Conservation (phyloP, 805 yeast genomes). For the Metschnikowia baotianmanensis region DNA sequence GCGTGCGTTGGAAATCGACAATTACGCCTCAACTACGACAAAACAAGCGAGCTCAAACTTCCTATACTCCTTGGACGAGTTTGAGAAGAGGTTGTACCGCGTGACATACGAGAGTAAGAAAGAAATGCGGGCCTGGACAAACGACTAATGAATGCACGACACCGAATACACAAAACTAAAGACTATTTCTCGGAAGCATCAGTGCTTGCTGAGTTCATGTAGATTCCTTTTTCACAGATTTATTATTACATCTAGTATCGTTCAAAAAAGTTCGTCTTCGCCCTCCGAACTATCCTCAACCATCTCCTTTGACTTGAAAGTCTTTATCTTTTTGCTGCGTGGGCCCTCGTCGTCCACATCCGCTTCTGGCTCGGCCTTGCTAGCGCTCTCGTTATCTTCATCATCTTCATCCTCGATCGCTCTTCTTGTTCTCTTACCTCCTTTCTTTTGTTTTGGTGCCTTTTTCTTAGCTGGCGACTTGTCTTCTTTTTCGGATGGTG, state of each 20-base stretch:
- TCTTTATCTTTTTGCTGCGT: slow-evolving; percentile 25
- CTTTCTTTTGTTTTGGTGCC: slow-evolving; percentile 19
- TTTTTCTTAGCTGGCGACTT: slow-evolving; percentile 7
- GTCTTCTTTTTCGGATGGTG: slow-evolving; percentile 2
- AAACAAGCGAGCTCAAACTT: slow-evolving; percentile 52
- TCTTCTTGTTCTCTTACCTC: slow-evolving; percentile 23
- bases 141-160: slow-evolving; percentile 8
- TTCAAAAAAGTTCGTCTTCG: slow-evolving; percentile 21
- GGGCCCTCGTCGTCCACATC: slow-evolving; percentile 21
- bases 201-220: too few relatives aligned
- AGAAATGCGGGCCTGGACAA: slow-evolving; percentile 38
- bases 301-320: slow-evolving; percentile 29
- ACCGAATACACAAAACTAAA: too few relatives aligned
- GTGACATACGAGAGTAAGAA: slow-evolving; percentile 48
- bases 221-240: not conserved
- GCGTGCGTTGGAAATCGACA: slow-evolving; percentile 70
- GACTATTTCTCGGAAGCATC: too few relatives aligned
- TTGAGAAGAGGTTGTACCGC: slow-evolving; percentile 61
- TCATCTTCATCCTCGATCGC: slow-evolving; percentile 36
- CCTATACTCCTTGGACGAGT: slow-evolving; percentile 68
- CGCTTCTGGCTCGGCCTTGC: slow-evolving; percentile 16
- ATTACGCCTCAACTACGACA: slow-evolving; percentile 56
- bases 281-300: slow-evolving; percentile 51
- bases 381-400: slow-evolving; percentile 4
- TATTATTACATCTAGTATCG: slow-evolving; percentile 1